Evolutionary conservation across 495 filamentous ascomycete genomes (phyloP), one percentile per base, ranked within the genome.

Genomic region (Xylaria acuta): DNA sequence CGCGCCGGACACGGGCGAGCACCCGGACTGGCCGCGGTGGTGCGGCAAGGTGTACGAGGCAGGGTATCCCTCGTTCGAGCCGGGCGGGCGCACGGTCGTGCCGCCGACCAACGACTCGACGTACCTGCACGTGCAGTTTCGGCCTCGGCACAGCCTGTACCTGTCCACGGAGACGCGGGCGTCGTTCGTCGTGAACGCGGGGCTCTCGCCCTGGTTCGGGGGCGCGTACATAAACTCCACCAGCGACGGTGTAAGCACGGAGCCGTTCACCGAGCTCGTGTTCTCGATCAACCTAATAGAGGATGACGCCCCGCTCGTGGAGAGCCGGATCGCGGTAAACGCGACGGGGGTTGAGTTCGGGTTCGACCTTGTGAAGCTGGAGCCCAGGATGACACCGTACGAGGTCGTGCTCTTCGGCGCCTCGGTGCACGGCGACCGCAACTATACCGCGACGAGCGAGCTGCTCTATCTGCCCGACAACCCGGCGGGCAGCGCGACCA

Each of bases 91-190:
- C 76, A 82, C 89, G 0, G 69, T 81, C 3, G 74, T 81, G 36
- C 90, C 91, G 3, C 45, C 77, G 0, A 73, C 72, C 0, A 71
- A 81, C n/a, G 77, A 71, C 0, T 84, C 84, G 11, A 78, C 88
- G 14, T 79, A 81, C 62, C 76, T 93, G 0, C 79, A 92, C 76
- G 75, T 93, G 18, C 84, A 84, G 22, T 79, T 92, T 68, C 83
- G 86, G 38, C 88, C 90, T 5, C 86, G 89, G 6, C 84, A 91
- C 75, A 89, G 81, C 56, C 81, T 91, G 40, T 94, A 92, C 78
- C 80, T 89, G 1, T 80, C 79, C n/a, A 82, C 75, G 47, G 90
- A 92, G 75, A 68, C 38, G 6, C 70, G 73, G 6, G 90, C 82
- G 11, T 85, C 87, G 11, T 89, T 93, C 47, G 85, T 92, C 51